Conservation (phyloP, 441 rosid species). For the Daphne laureola region DNA sequence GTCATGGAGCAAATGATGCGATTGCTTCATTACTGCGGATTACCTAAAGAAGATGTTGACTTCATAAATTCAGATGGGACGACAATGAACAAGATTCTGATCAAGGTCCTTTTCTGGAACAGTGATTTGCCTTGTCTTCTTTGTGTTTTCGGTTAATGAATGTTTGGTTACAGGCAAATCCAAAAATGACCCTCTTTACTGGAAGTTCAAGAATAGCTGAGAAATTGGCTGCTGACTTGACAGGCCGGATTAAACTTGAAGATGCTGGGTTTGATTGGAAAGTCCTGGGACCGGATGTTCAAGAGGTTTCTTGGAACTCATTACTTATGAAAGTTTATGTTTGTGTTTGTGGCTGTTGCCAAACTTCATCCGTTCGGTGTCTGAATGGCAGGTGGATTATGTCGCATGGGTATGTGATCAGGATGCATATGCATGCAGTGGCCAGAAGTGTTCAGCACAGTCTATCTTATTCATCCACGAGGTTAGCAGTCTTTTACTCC, state of each 20-base stretch:
- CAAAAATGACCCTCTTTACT: conserved; percentile 92
- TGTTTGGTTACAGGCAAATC: conserved; percentile 53
- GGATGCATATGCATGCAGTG: conserved; percentile 98
- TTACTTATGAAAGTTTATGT: conserved; percentile 5
- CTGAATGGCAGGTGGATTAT: conserved; percentile 65
- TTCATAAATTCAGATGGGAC: conserved; percentile 89
- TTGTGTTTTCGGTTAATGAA: background rate
- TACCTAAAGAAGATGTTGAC: conserved; percentile 87
- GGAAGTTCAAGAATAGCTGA: conserved; percentile 98
- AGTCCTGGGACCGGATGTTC: conserved; percentile 92
- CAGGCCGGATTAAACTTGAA: conserved; percentile 85
- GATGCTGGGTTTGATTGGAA: conserved; percentile 99
- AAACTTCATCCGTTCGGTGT: conserved; percentile 10
- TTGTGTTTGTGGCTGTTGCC: background rate
- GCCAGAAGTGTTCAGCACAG: conserved; percentile 98
- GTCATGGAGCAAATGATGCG: conserved; percentile 99
- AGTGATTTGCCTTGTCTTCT: background rate
- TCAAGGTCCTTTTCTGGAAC: conserved; percentile 42
- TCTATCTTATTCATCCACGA: conserved; percentile 91
- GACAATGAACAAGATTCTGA: conserved; percentile 76
- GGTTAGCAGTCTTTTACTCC: conserved; percentile 36
- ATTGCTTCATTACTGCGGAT: conserved; percentile 77
- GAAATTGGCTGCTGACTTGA: conserved; percentile 84
- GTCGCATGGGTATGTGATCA: conserved; percentile 98
- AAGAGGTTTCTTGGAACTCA: conserved; percentile 46